These are phyloP conservation scores for Podochytrium sp. DNA, from an alignment of 192 early-diverging fungal genomes.

Conservation along the genomic window DNA sequence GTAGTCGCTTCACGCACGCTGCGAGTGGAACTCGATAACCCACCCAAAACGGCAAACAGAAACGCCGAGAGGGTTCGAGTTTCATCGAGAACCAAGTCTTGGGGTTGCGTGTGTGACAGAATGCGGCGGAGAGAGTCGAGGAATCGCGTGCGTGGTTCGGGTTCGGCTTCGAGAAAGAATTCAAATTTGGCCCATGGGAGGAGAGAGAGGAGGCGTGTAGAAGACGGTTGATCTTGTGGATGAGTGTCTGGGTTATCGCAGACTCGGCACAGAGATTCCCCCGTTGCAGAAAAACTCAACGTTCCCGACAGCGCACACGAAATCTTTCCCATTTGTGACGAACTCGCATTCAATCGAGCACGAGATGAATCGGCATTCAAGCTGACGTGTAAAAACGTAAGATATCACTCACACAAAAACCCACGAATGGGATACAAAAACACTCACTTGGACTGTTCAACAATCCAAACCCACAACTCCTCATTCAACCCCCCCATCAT, in stretches of 20 bases:
- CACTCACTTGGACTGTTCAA: neutral
- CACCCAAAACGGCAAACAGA: neutral
- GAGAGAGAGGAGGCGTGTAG: neutral
- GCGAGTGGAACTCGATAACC: conserved; percentile 2
- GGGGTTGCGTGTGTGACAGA: neutral
- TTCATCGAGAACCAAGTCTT: conserved; percentile 4
- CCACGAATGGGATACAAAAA: neutral
- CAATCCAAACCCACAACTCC: conserved; percentile 16
- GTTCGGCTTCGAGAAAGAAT: conserved; percentile 16
- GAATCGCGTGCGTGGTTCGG: neutral
- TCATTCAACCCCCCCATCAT: neutral
- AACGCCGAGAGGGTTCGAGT: neutral
- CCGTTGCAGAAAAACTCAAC: neutral
- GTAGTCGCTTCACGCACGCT: conserved; percentile 7
- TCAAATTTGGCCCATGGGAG: conserved; percentile 16
- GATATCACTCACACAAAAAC: neutral
- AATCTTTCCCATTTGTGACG: neutral
- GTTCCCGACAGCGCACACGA: conserved; percentile 11
- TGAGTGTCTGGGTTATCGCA: neutral
- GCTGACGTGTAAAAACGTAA: too few relatives aligned
- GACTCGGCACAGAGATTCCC: neutral
- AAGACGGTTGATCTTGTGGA: neutral
- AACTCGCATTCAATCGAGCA: neutral
- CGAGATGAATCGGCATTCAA: neutral
- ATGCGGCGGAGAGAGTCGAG: neutral